Percentiles rank a stretch among this genome's conserved stretches.
Conservation (phyloP, 352 stramenopile genomes). For the Globisporangium sylvaticum region DNA sequence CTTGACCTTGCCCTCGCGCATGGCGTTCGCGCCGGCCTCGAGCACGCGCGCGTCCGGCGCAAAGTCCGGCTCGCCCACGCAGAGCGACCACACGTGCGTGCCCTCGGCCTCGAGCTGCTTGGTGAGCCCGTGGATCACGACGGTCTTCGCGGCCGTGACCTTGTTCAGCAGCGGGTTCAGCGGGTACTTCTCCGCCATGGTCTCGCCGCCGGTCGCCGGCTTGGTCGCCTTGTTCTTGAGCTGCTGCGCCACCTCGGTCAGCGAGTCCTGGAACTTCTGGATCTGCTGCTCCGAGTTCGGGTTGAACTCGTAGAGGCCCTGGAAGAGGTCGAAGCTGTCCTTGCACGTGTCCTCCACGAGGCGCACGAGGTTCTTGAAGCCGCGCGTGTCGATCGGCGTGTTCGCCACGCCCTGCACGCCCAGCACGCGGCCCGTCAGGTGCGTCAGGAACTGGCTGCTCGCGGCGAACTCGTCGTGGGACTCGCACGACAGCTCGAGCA, state of each 20-base stretch:
- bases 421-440: constrained; percentile 96
- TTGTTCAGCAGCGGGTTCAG: constrained; percentile 78
- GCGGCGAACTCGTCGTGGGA: constrained; percentile 95
- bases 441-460: constrained; percentile 98
- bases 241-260: constrained; percentile 46
- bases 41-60: constrained; percentile 86
- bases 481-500: constrained; percentile 96
- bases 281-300: constrained; percentile 85
- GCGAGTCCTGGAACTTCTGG: constrained; percentile 63
- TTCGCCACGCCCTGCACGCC: constrained; percentile 82
- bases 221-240: constrained; percentile 24
- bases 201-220: constrained; percentile 12
- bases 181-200: constrained; percentile 54
- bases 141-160: constrained; percentile 86
- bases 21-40: constrained; percentile 75
- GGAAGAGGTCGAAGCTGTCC: constrained; percentile 98
- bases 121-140: constrained; percentile 92
- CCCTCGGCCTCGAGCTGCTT: constrained; percentile 94
- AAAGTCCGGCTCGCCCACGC: constrained; percentile 96
- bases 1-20: constrained; percentile 81
- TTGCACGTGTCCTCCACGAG: constrained; percentile 96
- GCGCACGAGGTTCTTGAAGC: constrained; percentile 96
- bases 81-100: constrained; percentile 89
- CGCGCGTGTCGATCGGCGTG: constrained; percentile 95
- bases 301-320: constrained; percentile 98